Base-by-base conservation (phyloP, 129 eudicot species). In the Lactuca saligna region DNA sequence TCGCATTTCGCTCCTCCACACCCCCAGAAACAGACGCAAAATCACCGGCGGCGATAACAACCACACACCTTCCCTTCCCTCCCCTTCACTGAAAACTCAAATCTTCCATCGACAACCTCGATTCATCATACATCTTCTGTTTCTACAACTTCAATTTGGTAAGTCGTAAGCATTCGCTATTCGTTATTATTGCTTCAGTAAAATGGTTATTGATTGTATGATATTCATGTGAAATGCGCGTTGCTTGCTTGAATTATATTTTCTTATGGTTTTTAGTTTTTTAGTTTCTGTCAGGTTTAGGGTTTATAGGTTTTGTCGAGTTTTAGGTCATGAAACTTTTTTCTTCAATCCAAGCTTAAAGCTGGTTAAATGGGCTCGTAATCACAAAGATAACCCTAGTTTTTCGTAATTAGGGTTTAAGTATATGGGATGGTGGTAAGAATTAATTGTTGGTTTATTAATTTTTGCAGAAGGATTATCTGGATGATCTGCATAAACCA, bases 241-340 rank as follows among this genome's bases (percentile, higher is more conserved):
- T 17, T 61, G 31, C 0, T 42, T 63, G 29, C 29, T 25, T 25
- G 1, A 25, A 25, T 8, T 64, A 20, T 25, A 17, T 64, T 10
- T 44, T 44, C 39, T 44, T 10, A 10, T 41, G 17, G 25, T 64
- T 72, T 59, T 49, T 4, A 68, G 3, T 56, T 64, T 72, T 59
- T 49, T 4, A 68, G 3, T 56, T 65, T 32, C 15, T 25, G 46
- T 68, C 4, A 50, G 67, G 42, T 75, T 75, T 67, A 67, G 67
- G 61, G 79, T 58, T 38, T 66, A 9, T 57, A 14, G 17, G 48
- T 42, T 64, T 63, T 72, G 13, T 38, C 14, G 41, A 61, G 61
- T 51, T 17, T 62, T 51, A 72, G 54, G 57, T 44, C 12, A 20
- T 38, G 54, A 38, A 55, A 13, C 57, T 2, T 4, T 10, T 17